phyloP scores from a whole-genome alignment of 179 eudicot species.

The Vitellaria paradoxa region DNA sequence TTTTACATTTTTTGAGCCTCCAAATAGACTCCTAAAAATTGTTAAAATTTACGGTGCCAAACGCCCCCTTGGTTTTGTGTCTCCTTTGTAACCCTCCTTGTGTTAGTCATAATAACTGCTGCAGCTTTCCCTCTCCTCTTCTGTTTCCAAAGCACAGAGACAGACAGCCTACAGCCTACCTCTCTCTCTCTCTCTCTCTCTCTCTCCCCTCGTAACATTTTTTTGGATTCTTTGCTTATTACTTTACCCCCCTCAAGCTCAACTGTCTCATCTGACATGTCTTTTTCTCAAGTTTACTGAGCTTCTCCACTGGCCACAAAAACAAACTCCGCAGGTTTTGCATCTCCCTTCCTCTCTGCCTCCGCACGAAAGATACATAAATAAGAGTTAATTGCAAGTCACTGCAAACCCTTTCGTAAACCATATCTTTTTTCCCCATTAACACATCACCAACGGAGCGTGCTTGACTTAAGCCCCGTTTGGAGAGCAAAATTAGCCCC shows the following conservation, averaged over 20 bases:
- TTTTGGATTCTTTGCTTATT: background rate
- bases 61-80: background rate
- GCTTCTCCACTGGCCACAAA: constrained; percentile 16
- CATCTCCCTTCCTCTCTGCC: background rate
- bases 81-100: background rate
- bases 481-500: no score
- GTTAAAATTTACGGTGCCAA: no score
- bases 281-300: constrained; percentile 34
- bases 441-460: constrained; percentile 11
- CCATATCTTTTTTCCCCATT: constrained; percentile 7
- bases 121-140: constrained; percentile 8
- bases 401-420: constrained; percentile 9
- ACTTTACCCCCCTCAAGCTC: constrained; percentile 15
- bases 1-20: no score
- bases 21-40: no score
- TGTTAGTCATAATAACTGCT: background rate
- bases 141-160: constrained; percentile 24
- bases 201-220: background rate
- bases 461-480: no score
- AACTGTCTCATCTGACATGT: constrained; percentile 48
- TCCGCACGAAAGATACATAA: background rate
- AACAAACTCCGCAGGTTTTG: constrained; percentile 22
- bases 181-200: background rate
- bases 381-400: constrained; percentile 17
- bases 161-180: constrained; percentile 33